phyloP scores from a whole-genome alignment of 2,329 filamentous ascomycete species.

The Ophiostoma tasmaniense region DNA sequence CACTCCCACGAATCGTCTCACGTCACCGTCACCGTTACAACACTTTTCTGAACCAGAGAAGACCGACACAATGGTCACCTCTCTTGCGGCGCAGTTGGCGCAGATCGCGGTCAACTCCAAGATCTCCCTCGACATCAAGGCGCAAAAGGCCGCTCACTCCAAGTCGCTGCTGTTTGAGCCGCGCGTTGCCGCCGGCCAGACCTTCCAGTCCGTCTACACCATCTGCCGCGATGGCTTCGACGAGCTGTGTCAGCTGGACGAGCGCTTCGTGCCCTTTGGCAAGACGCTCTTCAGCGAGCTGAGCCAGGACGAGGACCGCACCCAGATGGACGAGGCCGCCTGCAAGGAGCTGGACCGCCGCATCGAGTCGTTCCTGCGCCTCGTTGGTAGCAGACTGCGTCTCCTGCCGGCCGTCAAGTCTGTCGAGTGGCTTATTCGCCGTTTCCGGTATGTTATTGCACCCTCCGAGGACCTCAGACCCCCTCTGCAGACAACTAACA shows the following conservation, averaged over 20 bases:
- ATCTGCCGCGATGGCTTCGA: constrained; percentile 84
- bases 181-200: constrained; percentile 75
- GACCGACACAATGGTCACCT: constrained; percentile 34
- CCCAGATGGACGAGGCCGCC: constrained; percentile 70
- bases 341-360: constrained; percentile 72
- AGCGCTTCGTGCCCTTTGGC: constrained; percentile 65
- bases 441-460: constrained; percentile 61
- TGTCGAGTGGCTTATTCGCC: constrained; percentile 86
- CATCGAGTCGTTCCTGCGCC: constrained; percentile 72
- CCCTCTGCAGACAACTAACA: neutral
- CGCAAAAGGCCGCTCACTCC: constrained; percentile 82
- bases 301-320: constrained; percentile 81
- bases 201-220: constrained; percentile 78
- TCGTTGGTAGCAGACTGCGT: constrained; percentile 67
- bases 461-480: neutral
- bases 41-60: neutral
- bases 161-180: constrained; percentile 93
- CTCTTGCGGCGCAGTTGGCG: constrained; percentile 88
- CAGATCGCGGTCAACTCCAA: constrained; percentile 85
- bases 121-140: constrained; percentile 83
- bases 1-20: constrained; percentile 8
- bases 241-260: constrained; percentile 81
- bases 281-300: constrained; percentile 85
- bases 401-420: constrained; percentile 84
- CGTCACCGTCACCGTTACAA: neutral